Conservation (phyloP, 108 stramenopile genomes). For the Epipyxis sp. region DNA sequence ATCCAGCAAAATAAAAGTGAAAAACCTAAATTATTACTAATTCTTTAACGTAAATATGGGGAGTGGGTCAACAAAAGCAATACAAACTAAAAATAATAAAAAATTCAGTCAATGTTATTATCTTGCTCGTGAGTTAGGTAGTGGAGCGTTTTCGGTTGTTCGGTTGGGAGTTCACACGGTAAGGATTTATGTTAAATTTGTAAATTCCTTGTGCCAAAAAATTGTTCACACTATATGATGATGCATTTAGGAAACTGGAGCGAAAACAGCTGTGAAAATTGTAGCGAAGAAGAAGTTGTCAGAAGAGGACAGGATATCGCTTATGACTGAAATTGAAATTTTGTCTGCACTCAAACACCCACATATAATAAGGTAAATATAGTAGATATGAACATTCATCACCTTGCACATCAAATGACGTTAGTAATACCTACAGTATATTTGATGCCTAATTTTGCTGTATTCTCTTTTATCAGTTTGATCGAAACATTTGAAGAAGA, state of each 20-base stretch:
- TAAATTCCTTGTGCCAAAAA: neutral
- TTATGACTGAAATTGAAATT: slow-evolving; percentile 20
- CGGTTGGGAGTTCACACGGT: slow-evolving; percentile 11
- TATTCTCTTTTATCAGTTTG: slow-evolving; percentile 5
- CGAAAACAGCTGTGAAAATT: slow-evolving; percentile 27
- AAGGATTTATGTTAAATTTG: neutral
- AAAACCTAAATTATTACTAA: too few species aligned
- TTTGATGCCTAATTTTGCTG: neutral
- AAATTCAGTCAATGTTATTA: slow-evolving; percentile 28
- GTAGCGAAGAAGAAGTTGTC: slow-evolving; percentile 36
- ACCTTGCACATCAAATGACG: too few species aligned
- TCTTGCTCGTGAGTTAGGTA: slow-evolving; percentile 20
- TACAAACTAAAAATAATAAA: neutral
- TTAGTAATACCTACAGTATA: too few species aligned
- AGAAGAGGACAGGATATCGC: slow-evolving; percentile 3
- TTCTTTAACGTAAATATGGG: too few species aligned
- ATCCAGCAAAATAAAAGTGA: too few species aligned
- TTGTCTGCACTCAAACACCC: slow-evolving; percentile 13
- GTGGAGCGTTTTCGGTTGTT: slow-evolving; percentile 33
- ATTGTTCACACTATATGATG: neutral
- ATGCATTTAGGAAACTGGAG: slow-evolving; percentile 14
- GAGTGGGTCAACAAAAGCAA: too few species aligned
- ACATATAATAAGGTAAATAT: slow-evolving; percentile 23
- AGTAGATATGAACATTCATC: too few species aligned
- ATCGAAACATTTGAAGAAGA: slow-evolving; percentile 26